Base-by-base conservation (phyloP, 2,329 filamentous ascomycete species). In the Cladophialophora psammophila region DNA sequence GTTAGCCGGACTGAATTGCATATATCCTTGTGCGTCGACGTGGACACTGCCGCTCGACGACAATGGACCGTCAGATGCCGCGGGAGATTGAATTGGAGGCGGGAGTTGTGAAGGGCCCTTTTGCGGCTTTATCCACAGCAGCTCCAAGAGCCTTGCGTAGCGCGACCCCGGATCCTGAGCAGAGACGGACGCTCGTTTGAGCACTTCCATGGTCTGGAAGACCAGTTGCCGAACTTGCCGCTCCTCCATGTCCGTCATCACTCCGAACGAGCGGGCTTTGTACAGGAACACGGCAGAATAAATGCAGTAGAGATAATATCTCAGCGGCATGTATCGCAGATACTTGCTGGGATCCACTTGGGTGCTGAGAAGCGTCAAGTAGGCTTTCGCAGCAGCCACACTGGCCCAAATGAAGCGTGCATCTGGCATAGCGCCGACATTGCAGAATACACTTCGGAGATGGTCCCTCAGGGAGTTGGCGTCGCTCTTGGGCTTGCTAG, bases 361-460 rank as follows among this genome's bases (percentile, higher is more conserved):
- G 63, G 84, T 85, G 72, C 87, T 88, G 20, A 90, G 80, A 1
- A 86, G 87, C 15, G 82, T 84, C 13, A 90, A 78, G 18, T 89
- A 82, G 0, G 85, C 84, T 73, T 88, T 89, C 0, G 87, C 88
- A 2, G 88, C 87, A 70, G 89, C 86, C 7, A 90, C 83, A 1
- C 87, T 87, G 73, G 89, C 87, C 74, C 89, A 90, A 64, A 90
- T 89, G 75, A 90, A 90, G 5, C 88, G 82, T 5, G 87, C 86
- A 72, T 90, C 88, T 5, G 87, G 86, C 63, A 87, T 86, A 0
- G 84, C 84, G 5, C 86, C 85, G 2, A 89, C 80, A 64, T 87
- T 85, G 57, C 79, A 81, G 72, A 84, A 87, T 6, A 80, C 80
- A 7, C 79, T 77, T 57, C 78, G 75, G 13, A 81, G 72, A 66